Base-by-base conservation (phyloP, 148 eudicot genomes). In the Chenopodium suecicum region DNA sequence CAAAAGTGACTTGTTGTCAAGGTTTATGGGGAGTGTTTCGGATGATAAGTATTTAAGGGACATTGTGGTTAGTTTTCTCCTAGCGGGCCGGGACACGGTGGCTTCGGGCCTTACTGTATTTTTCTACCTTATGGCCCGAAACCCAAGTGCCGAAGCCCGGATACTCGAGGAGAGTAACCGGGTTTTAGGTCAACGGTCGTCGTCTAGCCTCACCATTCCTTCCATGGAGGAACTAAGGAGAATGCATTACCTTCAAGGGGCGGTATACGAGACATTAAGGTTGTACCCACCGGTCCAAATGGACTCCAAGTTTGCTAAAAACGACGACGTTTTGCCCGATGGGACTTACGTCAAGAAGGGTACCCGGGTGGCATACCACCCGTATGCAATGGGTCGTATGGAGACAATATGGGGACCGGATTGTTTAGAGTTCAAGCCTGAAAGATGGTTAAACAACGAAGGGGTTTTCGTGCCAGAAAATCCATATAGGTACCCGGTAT, bases 41-140 rank as follows among this genome's bases (percentile, higher is more conserved):
- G 79, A 86, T 71, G 90, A 88, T 7, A 73, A 72, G 75, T 90
- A 87, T 73, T 84, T 91, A 0, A 77, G 92, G 17, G 94, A 91
- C 48, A 86, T 91, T 16, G 92, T 91, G 12, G 78, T 90, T 4
- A 91, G 92, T 81, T 90, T 91, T 22, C 77, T 91, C 0, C 47
- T 91, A 25, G 94, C 94, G 0, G 94, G 94, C 56, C 88, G 91
- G 0, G 94, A 91, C 86, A 91, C 94, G 16, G 88, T 87, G 47
- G 90, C 94, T 0, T 84, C 94, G 50, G 92, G 88, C 83, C 81
- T 91, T 19, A 88, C 91, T 25, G 81, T 79, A 73, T 82, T 91
- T 66, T 91, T 91, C 69, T 89, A 86, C 73, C 72, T 90, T 11
- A 46, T 91, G 63, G 78, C 91, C n/a, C 78, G 72, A 17, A 63